Evolutionary conservation across 441 rosid genomes (phyloP), one percentile per base, ranked within the genome.

Genomic region (Adansonia rubrostipa): DNA sequence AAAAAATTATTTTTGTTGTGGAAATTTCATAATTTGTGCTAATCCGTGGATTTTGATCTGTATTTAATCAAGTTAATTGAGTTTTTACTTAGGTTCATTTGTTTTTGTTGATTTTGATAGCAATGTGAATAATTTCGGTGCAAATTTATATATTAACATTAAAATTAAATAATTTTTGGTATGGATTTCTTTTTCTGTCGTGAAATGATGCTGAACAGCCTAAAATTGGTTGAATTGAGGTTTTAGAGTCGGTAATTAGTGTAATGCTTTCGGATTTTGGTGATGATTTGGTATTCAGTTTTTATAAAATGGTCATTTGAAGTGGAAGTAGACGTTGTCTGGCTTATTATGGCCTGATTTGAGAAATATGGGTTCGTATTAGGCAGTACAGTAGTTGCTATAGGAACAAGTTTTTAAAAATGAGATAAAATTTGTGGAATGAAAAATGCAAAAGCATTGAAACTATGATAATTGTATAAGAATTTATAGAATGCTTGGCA

Each of bases 1-100:
- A 50, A 33, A 0, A 61, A 28, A 2, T 17, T 53, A 8, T 57
- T 58, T 28, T 48, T 3, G 4, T 56, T 11, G 13, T 42, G 51
- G 28, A 44, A 42, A 9, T 44, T 66, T 66, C 71, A 17, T 17
- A 42, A 44, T n/a, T 44, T 44, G 71, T 66, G 8, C 28, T 68
- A 45, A 68, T 45, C 4, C 15, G n/a, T 68, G 51, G 54, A 19
- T 19, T 68, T 68, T 45, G 33, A 68, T 68, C n/a, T 68, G 72
- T 10, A 4, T 68, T 44, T 20, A 45, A 68, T 19, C 54, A 5
- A 66, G 14, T 17, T 5, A 68, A 67, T 47, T 15, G 36, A 45
- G 54, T 9, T 44, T 68, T 45, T 3, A 45, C 15, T 19, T 45
- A 5, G 72, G 4, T 45, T 68, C 9, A 19, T 68, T 45, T 10